Evolutionary conservation across 345 rosid species (phyloP), one percentile per base, ranked within the genome.

Genomic region (Psidium guajava): DNA sequence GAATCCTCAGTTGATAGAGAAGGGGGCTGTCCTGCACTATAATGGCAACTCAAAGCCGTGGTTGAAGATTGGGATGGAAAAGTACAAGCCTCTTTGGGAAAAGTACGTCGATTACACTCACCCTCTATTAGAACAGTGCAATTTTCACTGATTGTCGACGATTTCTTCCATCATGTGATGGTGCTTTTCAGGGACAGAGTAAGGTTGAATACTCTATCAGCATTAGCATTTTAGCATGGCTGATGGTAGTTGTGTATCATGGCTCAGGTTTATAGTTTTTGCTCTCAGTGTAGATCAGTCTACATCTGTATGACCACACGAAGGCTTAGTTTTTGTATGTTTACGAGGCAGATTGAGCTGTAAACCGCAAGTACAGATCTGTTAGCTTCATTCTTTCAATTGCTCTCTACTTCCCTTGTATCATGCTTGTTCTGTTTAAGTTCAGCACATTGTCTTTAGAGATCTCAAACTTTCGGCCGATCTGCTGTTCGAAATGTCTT

Each of bases 41-140:
- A 97, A 95, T 47, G 99, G 98, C 54, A 95, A 97, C 90, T 91
- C 95, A 40, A 97, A 97, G 88, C 99, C 99, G 6, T 97, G 99
- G 99, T 83, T 97, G 96, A 97, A 97, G 91, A 95, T 97, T 64
- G 99, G 98, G 84, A 89, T 95, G 89, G 99, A 97, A 88, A 95
- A 94, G 88, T 95, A 91, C 94, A 97, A 97, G 91, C 96, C 97
- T 27, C 84, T 97, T 56, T 97, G 99, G 99, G 98, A 97, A 90
- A 95, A 91, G 87, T 93, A 91, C 82, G 91, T 97, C n/a, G 98
- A 94, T 91, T 97, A 94, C 88, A 89, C 87, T 84, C 97, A 95
- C 85, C 95, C 95, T 87, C 77, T 95, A 61, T 85, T 97, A 91
- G 96, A 95, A 74, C 94, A 90, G 69, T 97, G 99, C 95, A 97